Base-by-base conservation (phyloP, 2,329 filamentous ascomycete species). In the Ophiostoma sp. region DNA sequence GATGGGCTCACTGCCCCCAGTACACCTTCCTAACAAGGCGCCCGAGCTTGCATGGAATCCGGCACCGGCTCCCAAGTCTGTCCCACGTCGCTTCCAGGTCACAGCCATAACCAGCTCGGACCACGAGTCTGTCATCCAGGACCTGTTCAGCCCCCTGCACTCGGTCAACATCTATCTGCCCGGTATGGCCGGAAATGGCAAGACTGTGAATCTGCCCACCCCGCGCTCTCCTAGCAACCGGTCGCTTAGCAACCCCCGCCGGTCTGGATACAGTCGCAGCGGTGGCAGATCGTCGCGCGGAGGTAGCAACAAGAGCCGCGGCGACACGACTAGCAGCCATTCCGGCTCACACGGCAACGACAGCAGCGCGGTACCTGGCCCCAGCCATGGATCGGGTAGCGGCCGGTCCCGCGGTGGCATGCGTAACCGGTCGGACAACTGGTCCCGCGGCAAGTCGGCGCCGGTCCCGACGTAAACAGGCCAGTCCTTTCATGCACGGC, bases 1-100 rank as follows among this genome's bases (percentile, higher is more conserved):
- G 77, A 91, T 91, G 82, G 90, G 90, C 3, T 93, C 90, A 8
- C 79, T 92, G n/a, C 90, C 90, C 0, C 83, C 86, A 31, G 87
- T 93, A 33, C 86, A 85, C 69, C 80, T 93, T n/a, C 90, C 90
- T 8, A 82, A 84, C 66, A 84, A 84, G 70, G 84, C 84, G 4
- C 88, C 89, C 1, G 84, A 86, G 48, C 83, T 85, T 48, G 85
- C 87, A 20, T 92, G 89, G 88, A 82, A 84, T 70, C 85, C 87
- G 17, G 86, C 85, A 7, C 77, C 82, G 15, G 80, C 84, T 57
- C 83, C 84, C 48, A 89, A 87, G 76, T 81, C 85, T 1, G 79
- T 88, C 15, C 85, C 83, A 0, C 82, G 81, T 72, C 83, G 81
- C 73, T 83, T 88, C 57, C 76, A 81, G 39, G 77, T 87, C 8